A percentile compares a stretch with the other conserved stretches of the same genome.
Conservation (phyloP, 352 stramenopile genomes). For the Globisporangium apiculatum region DNA sequence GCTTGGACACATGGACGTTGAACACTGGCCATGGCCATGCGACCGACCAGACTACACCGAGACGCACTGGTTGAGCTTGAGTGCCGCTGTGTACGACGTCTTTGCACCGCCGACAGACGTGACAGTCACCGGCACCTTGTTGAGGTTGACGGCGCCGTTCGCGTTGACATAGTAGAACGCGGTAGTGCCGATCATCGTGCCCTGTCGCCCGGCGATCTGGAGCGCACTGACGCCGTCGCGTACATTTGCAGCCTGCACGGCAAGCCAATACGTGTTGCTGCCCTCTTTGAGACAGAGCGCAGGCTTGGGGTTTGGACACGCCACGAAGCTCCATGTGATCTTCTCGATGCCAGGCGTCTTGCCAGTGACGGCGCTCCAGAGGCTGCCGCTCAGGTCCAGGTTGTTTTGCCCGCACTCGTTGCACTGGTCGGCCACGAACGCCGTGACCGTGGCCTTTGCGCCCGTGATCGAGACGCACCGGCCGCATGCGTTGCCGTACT, state of each 20-base stretch:
- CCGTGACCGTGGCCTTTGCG: constrained; percentile 9
- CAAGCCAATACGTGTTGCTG: constrained; percentile 10
- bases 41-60: background rate
- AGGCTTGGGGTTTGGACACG: constrained; percentile 9
- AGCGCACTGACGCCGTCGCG: constrained; percentile 9
- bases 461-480: constrained; percentile 12
- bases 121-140: constrained; percentile 8
- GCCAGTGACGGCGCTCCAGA: constrained; percentile 9
- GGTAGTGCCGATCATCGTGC: constrained; percentile 10
- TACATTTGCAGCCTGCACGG: constrained; percentile 11
- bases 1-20: no score
- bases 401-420: constrained; percentile 13
- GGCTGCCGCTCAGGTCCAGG: constrained; percentile 11
- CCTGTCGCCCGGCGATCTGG: constrained; percentile 4
- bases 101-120: constrained; percentile 5
- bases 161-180: constrained; percentile 13
- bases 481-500: constrained; percentile 10
- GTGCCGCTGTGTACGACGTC: constrained; percentile 6
- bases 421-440: constrained; percentile 10
- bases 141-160: constrained; percentile 1
- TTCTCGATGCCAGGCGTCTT: constrained; percentile 9
- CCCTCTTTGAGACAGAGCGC: constrained; percentile 11
- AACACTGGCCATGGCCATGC: no score
- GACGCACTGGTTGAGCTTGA: constrained; percentile 12
- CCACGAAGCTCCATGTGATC: constrained; percentile 9